Evolutionary conservation across 1,139 yeast genomes (phyloP).

Genomic region (Geotrichum histeridarum): DNA sequence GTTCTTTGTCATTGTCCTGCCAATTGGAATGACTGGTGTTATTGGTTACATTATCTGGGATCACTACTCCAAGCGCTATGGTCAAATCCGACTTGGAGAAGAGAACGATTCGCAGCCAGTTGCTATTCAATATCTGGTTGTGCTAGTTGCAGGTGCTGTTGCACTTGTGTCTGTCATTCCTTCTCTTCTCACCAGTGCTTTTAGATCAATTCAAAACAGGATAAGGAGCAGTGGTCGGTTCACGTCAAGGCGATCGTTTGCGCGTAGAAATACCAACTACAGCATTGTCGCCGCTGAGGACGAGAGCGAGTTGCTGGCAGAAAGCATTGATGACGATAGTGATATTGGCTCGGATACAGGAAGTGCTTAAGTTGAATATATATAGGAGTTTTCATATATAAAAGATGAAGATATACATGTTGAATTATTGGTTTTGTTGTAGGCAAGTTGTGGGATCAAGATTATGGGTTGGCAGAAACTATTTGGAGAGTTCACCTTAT

Average conservation of each 20-base stretch:
- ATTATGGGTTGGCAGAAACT: too few species aligned
- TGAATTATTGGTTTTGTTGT: background rate
- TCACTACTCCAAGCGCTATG: constrained; percentile 71
- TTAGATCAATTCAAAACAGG: constrained; percentile 16
- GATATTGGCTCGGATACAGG: constrained; percentile 8
- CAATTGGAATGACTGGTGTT: constrained; percentile 52
- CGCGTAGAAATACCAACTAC: constrained; percentile 16
- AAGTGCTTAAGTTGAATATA: constrained; percentile 6
- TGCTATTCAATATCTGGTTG: constrained; percentile 26
- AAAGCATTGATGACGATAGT: constrained; percentile 4
- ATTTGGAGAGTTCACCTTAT: too few species aligned
- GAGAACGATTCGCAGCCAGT: constrained; percentile 44
- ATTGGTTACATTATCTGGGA: constrained; percentile 74
- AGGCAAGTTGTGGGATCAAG: background rate
- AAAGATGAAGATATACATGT: background rate
- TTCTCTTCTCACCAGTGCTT: constrained; percentile 19
- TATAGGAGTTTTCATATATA: background rate
- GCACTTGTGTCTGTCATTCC: constrained; percentile 36
- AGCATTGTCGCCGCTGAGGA: constrained; percentile 20
- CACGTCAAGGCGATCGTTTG: constrained; percentile 24
- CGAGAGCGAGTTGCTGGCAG: constrained; percentile 18
- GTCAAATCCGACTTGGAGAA: constrained; percentile 81
- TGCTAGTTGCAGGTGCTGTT: constrained; percentile 35
- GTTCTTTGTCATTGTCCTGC: constrained; percentile 51
- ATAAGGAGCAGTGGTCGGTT: constrained; percentile 14